These are phyloP conservation scores for Zizania latifolia DNA, from an alignment of 176 grass and related monocot species.

Conservation along the genomic window DNA sequence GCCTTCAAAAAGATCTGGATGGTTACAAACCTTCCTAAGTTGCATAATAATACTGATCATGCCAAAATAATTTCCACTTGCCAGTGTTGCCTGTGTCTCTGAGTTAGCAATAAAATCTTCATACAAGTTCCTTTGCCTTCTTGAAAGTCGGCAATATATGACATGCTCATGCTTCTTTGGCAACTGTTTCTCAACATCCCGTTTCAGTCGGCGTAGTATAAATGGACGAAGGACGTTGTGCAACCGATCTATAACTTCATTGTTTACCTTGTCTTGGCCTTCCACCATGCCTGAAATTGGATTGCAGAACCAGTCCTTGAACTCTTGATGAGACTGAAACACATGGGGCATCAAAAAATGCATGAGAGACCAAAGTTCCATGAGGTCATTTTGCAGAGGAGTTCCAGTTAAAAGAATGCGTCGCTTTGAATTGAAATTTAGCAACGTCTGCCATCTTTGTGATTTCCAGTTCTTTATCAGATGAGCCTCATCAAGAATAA, in stretches of 20 bases:
- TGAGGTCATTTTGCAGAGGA: conserved; percentile 96
- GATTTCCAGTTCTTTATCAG: conserved; percentile 99
- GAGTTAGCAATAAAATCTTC: conserved; percentile 97
- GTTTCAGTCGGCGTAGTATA: conserved; percentile 87
- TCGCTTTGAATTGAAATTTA: conserved; percentile 97
- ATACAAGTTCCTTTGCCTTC: conserved; percentile 94
- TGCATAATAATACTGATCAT: conserved; percentile 99
- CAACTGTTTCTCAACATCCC: conserved; percentile 95
- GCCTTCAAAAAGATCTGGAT: conserved; percentile 99
- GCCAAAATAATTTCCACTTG: conserved; percentile 92
- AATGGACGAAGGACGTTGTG: conserved; percentile 99
- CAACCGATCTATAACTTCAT: conserved; percentile 89
- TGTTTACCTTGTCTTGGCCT: conserved; percentile 97
- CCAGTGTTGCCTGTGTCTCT: conserved; percentile 83
- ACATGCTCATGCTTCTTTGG: conserved; percentile 94
- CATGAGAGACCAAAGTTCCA: conserved; percentile 99
- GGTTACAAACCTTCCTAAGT: conserved; percentile 96
- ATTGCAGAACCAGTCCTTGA: conserved; percentile 99
- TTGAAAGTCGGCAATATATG: conserved; percentile 91
- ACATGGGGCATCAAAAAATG: conserved; percentile 99
- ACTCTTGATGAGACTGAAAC: conserved; percentile 99
- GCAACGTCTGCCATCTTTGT: conserved; percentile 93
- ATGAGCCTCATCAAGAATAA: conserved; percentile 99
- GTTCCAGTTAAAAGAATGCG: conserved; percentile 96
- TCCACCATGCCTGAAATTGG: conserved; percentile 99